Evolutionary conservation across 1,284 basidiomycete species (phyloP), one percentile per base, ranked within the genome.

Genomic region (Exsudoporus floridanus): DNA sequence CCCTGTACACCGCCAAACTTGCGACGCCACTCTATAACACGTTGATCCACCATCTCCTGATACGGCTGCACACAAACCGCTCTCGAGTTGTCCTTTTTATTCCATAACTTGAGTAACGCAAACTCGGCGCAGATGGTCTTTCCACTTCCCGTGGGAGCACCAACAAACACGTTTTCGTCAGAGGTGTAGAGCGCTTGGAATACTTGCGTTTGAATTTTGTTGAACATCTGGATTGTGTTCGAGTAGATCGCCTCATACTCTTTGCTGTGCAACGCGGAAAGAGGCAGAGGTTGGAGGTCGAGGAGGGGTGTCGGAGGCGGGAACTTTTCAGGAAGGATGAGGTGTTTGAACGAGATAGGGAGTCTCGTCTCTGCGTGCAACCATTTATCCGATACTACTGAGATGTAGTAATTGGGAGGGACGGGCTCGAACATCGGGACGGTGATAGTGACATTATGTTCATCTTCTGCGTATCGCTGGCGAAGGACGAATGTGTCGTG

Each of bases 121-220:
- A 99, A 95, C 72, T 99, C 97, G 0, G 94, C 95, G 62, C 94
- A 98, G 39, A 98, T 88, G 0, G 94, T 98, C 80, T 99, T 99
- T 30, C 97, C 96, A 53, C 91, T 94, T 10, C 97, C 96, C 0
- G 94, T 94, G 0, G 97, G 96, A 0, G 95, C 96, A 23, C 94
- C 95, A 52, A 99, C 86, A 66, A 99, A 93, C 37, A 96, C 88
- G 63, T 94, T 97, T 67, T 98, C 95, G 67, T 98, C 94, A 0
- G 93, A 90, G 0, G 92, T 95, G 72, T 96, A 99, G 0, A 99
- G 77, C 0, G 95, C 94, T 62, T 98, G 96, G 86, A 98, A 99
- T 34, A 97, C 94, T 73, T 99, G 97, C 0, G 94, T 99, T 70
- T 99, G 97, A 60, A 98, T 97, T 75, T 98, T 98, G 82, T 99